Evolutionary conservation across 768 basidiomycete genomes (phyloP).

Genomic region (Amanita pseudoporphyria): DNA sequence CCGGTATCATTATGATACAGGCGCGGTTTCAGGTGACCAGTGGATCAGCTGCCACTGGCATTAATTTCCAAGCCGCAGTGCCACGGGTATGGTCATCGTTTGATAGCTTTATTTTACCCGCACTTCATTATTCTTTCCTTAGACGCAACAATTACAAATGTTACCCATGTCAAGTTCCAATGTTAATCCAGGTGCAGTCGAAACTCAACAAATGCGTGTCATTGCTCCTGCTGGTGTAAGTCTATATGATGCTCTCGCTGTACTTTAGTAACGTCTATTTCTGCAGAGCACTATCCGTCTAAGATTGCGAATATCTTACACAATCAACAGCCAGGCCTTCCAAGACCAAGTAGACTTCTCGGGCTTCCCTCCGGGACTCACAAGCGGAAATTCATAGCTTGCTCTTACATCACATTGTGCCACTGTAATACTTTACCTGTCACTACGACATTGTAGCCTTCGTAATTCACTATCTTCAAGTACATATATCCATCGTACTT

Average conservation of each 20-base stretch:
- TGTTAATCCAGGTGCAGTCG: slow-evolving; percentile 65
- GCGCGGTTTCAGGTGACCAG: slow-evolving; percentile 77
- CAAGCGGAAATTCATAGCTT: slow-evolving; percentile 31
- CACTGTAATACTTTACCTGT: neutral
- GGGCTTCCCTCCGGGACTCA: slow-evolving; percentile 75
- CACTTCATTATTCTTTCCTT: slow-evolving; percentile 3
- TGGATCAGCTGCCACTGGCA: slow-evolving; percentile 37
- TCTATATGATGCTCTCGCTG: slow-evolving; percentile 11
- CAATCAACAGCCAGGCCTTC: slow-evolving; percentile 53
- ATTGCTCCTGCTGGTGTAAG: slow-evolving; percentile 81
- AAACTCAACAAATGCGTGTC: slow-evolving; percentile 95
- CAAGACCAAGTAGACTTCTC: slow-evolving; percentile 95
- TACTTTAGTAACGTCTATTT: slow-evolving; percentile 4
- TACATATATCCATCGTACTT: neutral
- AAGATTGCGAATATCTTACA: slow-evolving; percentile 76
- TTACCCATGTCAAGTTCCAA: slow-evolving; percentile 88
- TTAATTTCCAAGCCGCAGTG: slow-evolving; percentile 97
- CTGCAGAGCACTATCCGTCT: slow-evolving; percentile 72
- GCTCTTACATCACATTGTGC: neutral
- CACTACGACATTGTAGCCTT: neutral
- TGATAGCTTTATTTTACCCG: neutral
- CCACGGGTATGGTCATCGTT: slow-evolving; percentile 59
- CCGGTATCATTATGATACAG: slow-evolving; percentile 86
- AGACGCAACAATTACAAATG: slow-evolving; percentile 98
- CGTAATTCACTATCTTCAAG: neutral